Evolutionary conservation across 768 basidiomycete species (phyloP), one percentile per base, ranked within the genome.

Genomic region (Lanmaoa rubissima): DNA sequence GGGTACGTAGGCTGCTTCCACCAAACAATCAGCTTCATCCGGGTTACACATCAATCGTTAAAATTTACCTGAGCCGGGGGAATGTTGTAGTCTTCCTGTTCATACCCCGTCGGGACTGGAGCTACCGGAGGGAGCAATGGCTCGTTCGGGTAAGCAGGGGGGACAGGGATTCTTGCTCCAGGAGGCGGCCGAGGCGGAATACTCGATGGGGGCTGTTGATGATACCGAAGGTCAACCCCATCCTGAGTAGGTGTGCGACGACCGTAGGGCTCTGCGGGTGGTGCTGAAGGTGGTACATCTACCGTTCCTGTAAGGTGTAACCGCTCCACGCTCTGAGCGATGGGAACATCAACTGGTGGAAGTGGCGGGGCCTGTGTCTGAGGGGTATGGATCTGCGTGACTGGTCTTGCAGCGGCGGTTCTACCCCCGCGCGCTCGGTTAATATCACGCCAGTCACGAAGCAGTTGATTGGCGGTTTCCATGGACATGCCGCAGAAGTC

Each of bases 401-500:
- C 73, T 38, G 73, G 73, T 56, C 75, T 75, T 60, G 81, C 56
- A 48, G 70, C 26, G 24, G 40, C 60, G 59, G 74, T 65, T 65
- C 68, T 82, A 53, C 79, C 79, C 34, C 76, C 78, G 68, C 88
- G 83, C 67, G 75, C 74, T 64, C 80, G 82, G 72, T 98, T 95
- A 76, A 97, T 97, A 67, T 92, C 90, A 52, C 90, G 87, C 82
- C 92, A 87, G 72, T 94, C 89, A 49, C 88, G 85, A 49, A 99
- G 82, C 19, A 99, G 80, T 65, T 88, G 86, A 71, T 98, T 98
- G 47, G 97, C 96, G 38, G 92, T 96, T 74, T 98, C 96, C 96
- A 98, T 98, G 38, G 94, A 94, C 95, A 99, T 98, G 42, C 97
- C 97, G 67, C 97, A 99, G 74, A 99, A 98, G 74, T 99, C 96